Evolutionary conservation across 345 rosid genomes (phyloP).

Genomic region (Eucalyptus coolabah): DNA sequence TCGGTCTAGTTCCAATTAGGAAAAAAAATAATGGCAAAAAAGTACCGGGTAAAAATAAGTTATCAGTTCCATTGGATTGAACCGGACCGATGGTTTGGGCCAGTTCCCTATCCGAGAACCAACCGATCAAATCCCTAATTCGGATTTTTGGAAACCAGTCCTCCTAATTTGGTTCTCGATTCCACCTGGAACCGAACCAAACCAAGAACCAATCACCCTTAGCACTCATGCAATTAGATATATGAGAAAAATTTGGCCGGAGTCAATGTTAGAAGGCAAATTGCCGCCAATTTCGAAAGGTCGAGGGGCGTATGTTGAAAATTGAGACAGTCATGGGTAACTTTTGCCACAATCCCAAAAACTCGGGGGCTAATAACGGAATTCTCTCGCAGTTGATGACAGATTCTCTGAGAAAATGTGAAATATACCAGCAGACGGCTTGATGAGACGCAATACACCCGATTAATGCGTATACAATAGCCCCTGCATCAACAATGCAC

Average conservation of each 20-base stretch:
- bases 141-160: too few relatives aligned
- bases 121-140: too few relatives aligned
- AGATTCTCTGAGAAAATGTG: background rate
- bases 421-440: background rate
- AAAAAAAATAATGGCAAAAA: too few relatives aligned
- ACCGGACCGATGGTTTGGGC: rapidly evolving
- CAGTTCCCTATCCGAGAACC: rapidly evolving
- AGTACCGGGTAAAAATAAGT: rapidly evolving
- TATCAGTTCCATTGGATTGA: rapidly evolving
- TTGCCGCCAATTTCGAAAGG: background rate
- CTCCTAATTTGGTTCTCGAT: rapidly evolving
- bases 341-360: background rate
- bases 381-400: background rate
- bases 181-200: rapidly evolving
- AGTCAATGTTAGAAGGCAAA: background rate
- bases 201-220: too few relatives aligned
- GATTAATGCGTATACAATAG: background rate
- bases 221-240: rapidly evolving
- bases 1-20: rapidly evolving
- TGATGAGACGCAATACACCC: background rate
- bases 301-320: background rate
- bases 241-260: background rate
- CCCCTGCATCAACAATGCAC: background rate
- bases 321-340: background rate
- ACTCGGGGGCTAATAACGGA: background rate